A percentile compares a stretch with the other conserved stretches of the same genome.
Evolutionary conservation across 2,329 filamentous ascomycete species (phyloP).

Genomic region (Aspergillus sp.): DNA sequence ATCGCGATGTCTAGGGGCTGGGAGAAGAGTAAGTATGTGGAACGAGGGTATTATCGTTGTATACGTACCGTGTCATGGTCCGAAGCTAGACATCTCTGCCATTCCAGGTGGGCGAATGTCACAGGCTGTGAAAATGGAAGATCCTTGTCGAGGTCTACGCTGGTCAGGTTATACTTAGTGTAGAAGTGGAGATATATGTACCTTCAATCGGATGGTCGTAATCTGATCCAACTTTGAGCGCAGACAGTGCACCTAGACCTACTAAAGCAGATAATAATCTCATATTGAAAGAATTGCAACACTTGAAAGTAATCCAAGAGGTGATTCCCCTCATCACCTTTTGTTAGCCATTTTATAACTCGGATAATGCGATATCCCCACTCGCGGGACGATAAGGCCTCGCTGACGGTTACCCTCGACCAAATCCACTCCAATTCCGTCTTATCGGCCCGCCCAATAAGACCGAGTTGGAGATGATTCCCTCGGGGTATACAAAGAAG

Average conservation of each 20-base stretch:
- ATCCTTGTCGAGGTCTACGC: slow-evolving; percentile 25
- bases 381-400: neutral
- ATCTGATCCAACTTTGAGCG: slow-evolving; percentile 16
- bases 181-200: neutral
- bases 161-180: neutral
- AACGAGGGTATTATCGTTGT: neutral
- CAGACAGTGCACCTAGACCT: neutral
- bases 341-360: neutral
- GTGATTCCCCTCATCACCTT: neutral
- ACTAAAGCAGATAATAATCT: neutral
- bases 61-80: neutral
- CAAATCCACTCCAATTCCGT: neutral
- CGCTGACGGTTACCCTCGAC: neutral
- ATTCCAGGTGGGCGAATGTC: slow-evolving; percentile 27
- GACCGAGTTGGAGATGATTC: neutral
- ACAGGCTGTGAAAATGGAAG: slow-evolving; percentile 23
- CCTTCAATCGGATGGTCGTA: slow-evolving; percentile 22
- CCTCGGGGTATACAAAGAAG: neutral
- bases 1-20: slow-evolving; percentile 28
- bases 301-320: neutral
- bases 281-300: neutral
- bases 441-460: neutral
- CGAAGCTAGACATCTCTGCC: slow-evolving; percentile 25
- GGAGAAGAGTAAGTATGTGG: neutral
- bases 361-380: neutral